Evolutionary conservation across 331 rosid species (phyloP).

Genomic region (Quercus lobata): DNA sequence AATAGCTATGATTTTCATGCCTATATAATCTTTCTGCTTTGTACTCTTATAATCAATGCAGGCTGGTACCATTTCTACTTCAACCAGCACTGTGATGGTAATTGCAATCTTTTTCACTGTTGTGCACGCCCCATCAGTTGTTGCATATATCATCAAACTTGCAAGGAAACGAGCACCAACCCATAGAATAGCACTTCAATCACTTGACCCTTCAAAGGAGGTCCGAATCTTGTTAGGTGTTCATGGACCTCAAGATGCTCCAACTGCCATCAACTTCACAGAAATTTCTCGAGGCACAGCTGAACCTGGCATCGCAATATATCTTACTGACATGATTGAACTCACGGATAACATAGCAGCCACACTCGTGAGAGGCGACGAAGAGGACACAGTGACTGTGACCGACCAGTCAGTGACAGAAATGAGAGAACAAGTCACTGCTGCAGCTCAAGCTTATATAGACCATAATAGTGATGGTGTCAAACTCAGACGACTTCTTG

Average conservation of each 20-base stretch:
- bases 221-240: conserved; percentile 61
- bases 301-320: conserved; percentile 65
- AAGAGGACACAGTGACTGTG: conserved; percentile 46
- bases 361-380: conserved; percentile 47
- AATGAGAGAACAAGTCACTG: conserved; percentile 66
- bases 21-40: background rate
- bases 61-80: conserved; percentile 31
- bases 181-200: conserved; percentile 66
- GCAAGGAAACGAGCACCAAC: conserved; percentile 71
- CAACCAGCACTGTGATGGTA: conserved; percentile 52
- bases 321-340: conserved; percentile 79
- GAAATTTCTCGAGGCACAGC: conserved; percentile 68
- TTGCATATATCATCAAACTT: conserved; percentile 68
- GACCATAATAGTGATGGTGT: conserved; percentile 47
- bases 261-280: conserved; percentile 61
- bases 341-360: conserved; percentile 62
- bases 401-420: conserved; percentile 48
- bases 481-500: conserved; percentile 56
- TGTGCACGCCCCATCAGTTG: conserved; percentile 61
- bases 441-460: conserved; percentile 47
- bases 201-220: conserved; percentile 65
- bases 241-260: conserved; percentile 64
- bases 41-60: conserved; percentile 25
- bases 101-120: conserved; percentile 61
- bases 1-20: background rate